Evolutionary conservation across 352 stramenopile genomes (phyloP).

Genomic region (Phytophthora kernoviae): DNA sequence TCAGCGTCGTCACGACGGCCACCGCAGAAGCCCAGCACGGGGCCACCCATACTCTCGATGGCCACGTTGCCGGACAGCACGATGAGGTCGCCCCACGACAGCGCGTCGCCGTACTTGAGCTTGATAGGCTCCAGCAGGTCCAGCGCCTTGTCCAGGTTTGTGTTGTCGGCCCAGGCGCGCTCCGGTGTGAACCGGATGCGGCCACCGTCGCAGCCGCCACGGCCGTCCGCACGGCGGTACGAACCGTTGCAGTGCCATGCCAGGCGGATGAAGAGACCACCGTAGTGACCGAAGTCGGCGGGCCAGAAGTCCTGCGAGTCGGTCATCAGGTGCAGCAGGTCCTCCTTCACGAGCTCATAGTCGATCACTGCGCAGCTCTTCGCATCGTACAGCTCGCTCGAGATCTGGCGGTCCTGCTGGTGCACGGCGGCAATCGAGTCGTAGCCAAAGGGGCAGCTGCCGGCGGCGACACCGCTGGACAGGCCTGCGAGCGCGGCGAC

Average conservation of each 20-base stretch:
- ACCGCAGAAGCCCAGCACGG: conserved; percentile 88
- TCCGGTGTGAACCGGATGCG: conserved; percentile 56
- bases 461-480: conserved; percentile 17
- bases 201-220: conserved; percentile 39
- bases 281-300: conserved; percentile 89
- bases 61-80: conserved; percentile 90
- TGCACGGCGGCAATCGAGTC: conserved; percentile 30
- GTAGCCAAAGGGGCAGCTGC: conserved; percentile 45
- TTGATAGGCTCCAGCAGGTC: conserved; percentile 63
- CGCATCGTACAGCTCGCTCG: conserved; percentile 31
- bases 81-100: conserved; percentile 94
- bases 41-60: conserved; percentile 93
- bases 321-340: conserved; percentile 74
- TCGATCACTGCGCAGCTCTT: conserved; percentile 41
- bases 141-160: conserved; percentile 68
- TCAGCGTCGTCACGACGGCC: conserved; percentile 83
- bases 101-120: conserved; percentile 55
- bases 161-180: conserved; percentile 50
- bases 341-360: conserved; percentile 62
- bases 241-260: conserved; percentile 73
- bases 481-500: conserved; percentile 33
- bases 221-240: conserved; percentile 35
- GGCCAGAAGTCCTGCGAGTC: conserved; percentile 84
- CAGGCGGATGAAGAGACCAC: conserved; percentile 85
- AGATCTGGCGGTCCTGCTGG: conserved; percentile 37